Percentiles rank a stretch among this genome's conserved stretches.
Conservation (phyloP, 1,139 yeast species). For the Lodderomyces theae region DNA sequence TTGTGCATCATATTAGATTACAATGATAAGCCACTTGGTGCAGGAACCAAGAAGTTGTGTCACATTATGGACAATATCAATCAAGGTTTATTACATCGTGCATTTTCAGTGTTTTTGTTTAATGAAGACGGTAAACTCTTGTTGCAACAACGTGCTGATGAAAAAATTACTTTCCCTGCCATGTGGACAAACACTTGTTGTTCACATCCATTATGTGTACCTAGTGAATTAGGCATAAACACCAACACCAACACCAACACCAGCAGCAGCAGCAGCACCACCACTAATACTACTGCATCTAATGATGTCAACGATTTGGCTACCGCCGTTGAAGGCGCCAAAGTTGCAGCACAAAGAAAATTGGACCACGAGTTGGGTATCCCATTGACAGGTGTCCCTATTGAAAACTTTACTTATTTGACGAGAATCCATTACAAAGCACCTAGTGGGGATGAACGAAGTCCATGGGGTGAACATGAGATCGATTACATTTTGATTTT, state of each 20-base stretch:
- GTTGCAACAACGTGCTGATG: conserved; percentile 92
- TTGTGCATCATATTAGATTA: conserved; percentile 91
- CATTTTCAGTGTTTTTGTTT: conserved; percentile 90
- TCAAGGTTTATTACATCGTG: conserved; percentile 85
- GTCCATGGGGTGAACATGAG: conserved; percentile 95
- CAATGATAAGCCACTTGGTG: conserved; percentile 83
- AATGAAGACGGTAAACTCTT: conserved; percentile 72
- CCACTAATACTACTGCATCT: conserved; percentile 12
- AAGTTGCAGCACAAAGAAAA: conserved; percentile 87
- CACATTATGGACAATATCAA: conserved; percentile 88
- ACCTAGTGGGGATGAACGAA: conserved; percentile 61
- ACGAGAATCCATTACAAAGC: conserved; percentile 95
- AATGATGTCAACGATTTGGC: conserved; percentile 41
- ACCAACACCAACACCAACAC: conserved; percentile 14
- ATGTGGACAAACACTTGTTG: conserved; percentile 99
- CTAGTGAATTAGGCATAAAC: conserved; percentile 66
- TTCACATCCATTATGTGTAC: conserved; percentile 90
- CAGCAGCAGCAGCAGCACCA: conserved; percentile 16
- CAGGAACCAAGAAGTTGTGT: conserved; percentile 90
- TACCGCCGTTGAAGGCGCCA: conserved; percentile 71
- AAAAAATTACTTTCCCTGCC: conserved; percentile 91
- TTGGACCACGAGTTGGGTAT: conserved; percentile 92
- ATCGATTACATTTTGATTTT: conserved; percentile 89
- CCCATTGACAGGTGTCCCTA: conserved; percentile 56
- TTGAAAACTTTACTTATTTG: conserved; percentile 70